Conservation (phyloP, 2,329 filamentous ascomycete species). For the Juglanconis juglandina region DNA sequence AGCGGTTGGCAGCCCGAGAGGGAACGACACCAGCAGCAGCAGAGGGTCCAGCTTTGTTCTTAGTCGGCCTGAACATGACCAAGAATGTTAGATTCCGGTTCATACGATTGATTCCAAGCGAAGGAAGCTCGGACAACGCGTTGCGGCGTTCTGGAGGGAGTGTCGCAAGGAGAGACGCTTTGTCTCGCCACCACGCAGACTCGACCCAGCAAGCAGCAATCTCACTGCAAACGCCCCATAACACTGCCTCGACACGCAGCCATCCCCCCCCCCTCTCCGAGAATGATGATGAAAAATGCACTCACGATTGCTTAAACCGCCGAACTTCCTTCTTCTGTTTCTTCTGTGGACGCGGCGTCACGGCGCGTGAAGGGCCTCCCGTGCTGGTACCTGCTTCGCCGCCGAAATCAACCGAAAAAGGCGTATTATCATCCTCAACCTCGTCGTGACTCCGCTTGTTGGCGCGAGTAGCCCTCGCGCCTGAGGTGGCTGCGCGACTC, state of each 20-base stretch:
- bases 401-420: constrained; percentile 47
- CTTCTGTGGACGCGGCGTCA: constrained; percentile 58
- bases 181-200: background rate
- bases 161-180: background rate
- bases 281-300: constrained; percentile 25
- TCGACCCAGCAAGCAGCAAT: background rate
- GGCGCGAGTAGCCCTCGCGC: constrained; percentile 44
- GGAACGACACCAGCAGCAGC: constrained; percentile 57
- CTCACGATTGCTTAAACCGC: constrained; percentile 68
- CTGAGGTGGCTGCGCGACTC: constrained; percentile 21
- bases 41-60: constrained; percentile 62
- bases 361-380: constrained; percentile 54
- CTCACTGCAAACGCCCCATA: background rate
- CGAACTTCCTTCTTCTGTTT: constrained; percentile 42
- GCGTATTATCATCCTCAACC: constrained; percentile 50
- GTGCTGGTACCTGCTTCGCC: constrained; percentile 45
- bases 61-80: constrained; percentile 59
- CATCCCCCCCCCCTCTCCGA: background rate
- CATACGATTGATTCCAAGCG: background rate
- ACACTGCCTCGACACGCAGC: background rate
- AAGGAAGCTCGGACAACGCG: background rate
- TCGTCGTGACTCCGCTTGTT: constrained; percentile 55
- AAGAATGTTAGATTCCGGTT: constrained; percentile 19
- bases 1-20: constrained; percentile 62
- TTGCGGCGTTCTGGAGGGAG: background rate